These are phyloP conservation scores for Desmodesmus armatus DNA, from an alignment of 139 green algal species.

Conservation along the genomic window DNA sequence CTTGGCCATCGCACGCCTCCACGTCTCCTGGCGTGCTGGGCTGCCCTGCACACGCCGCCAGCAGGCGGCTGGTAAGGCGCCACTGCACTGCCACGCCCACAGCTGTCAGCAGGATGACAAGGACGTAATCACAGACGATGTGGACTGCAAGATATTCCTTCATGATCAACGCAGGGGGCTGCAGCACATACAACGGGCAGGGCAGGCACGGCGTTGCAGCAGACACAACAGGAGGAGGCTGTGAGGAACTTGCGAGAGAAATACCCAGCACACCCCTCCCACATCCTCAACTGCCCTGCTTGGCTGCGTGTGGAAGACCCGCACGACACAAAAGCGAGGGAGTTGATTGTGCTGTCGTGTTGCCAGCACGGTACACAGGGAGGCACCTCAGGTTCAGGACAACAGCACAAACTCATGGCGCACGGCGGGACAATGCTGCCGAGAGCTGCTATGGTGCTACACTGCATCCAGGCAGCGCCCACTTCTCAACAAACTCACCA, in stretches of 20 bases:
- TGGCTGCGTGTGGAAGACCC: neutral
- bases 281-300: neutral
- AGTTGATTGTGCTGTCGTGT: too few species aligned
- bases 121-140: constrained; percentile 31
- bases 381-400: too few species aligned
- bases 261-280: neutral
- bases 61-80: too few species aligned
- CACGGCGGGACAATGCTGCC: too few species aligned
- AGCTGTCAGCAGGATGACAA: neutral
- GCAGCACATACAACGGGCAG: neutral
- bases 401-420: neutral
- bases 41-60: too few species aligned
- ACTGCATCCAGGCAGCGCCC: neutral
- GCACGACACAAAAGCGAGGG: neutral
- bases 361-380: too few species aligned
- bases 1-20: too few species aligned
- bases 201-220: neutral
- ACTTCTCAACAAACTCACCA: neutral
- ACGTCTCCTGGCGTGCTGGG: too few species aligned
- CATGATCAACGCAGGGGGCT: neutral
- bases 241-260: neutral
- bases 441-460: neutral
- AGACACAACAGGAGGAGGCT: neutral
- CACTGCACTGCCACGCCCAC: too few species aligned
- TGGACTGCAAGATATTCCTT: neutral